Evolutionary conservation across 306 rosid genomes (phyloP), one percentile per base, ranked within the genome.

Genomic region (Lathyrus tuberosus): DNA sequence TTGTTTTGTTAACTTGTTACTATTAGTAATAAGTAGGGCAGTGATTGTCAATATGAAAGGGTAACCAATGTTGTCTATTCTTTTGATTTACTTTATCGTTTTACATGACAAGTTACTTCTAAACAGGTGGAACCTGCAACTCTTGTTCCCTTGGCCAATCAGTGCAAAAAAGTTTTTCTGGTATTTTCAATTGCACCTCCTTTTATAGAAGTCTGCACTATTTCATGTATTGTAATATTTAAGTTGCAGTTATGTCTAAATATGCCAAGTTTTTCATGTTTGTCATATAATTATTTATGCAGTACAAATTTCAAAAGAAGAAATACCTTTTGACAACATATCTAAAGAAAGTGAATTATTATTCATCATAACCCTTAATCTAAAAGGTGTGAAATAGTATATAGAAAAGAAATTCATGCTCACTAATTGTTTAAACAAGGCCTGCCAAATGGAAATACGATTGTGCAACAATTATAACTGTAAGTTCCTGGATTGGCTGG

Each of bases 141-240:
- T 61, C 97, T 90, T 77, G 89, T 93, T 82, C 97, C 98, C 16
- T 63, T 93, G 82, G 88, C 91, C 65, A 93, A 88, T 87, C 88
- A 87, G 78, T 93, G 97, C 89, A 93, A 86, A 78, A 95, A 93
- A 85, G 90, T 90, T 67, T 93, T 88, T 78, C 96, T 93, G 96
- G 98, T 93, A 86, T 44, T 38, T 62, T 72, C 70, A 41, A 24
- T 75, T 69, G 22, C 56, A 62, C 12, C 62, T 68, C 15, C 60
- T 79, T 49, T 63, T 63, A 42, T 48, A 47, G 63, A 63, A 15
- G 22, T 69, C 65, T 33, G 43, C 24, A 26, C 67, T 40, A 30
- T 69, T 58, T 71, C 12, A 51, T 62, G 37, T 31, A 44, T 52
- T 12, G 47, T 43, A 16, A 70, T 62, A 44, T 62, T 48, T 54